Evolutionary conservation across 2,329 filamentous ascomycete genomes (phyloP).

Genomic region (Pseudogymnoascus sp.): DNA sequence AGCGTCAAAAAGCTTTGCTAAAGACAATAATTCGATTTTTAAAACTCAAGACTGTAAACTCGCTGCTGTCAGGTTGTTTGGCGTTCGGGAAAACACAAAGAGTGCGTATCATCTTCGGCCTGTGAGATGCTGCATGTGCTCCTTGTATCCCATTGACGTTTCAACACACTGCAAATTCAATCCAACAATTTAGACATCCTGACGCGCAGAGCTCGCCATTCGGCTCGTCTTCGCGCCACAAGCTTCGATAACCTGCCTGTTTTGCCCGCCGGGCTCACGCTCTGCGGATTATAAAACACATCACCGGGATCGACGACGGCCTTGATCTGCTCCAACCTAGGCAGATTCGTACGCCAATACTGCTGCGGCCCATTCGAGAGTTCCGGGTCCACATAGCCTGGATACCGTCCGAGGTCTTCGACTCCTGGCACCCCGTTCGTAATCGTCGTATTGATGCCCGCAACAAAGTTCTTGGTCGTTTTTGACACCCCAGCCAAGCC

Average conservation of each 20-base stretch:
- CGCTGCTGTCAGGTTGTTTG: no score
- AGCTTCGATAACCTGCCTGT: not conserved
- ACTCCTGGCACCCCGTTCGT: conserved; percentile 28
- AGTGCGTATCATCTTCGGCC: no score
- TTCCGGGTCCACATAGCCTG: conserved; percentile 50
- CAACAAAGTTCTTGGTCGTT: conserved; percentile 43
- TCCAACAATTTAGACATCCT: no score
- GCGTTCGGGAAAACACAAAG: no score
- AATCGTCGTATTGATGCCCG: conserved; percentile 41
- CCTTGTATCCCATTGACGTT: no score
- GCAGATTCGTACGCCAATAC: conserved; percentile 49
- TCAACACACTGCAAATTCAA: not conserved
- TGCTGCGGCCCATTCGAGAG: conserved; percentile 34
- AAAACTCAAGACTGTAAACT: no score
- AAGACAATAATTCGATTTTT: no score
- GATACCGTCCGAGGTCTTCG: conserved; percentile 44
- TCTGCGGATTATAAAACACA: conserved; percentile 48
- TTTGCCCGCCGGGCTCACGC: not conserved
- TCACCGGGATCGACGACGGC: conserved; percentile 43
- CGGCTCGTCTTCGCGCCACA: not conserved
- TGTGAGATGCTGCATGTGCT: no score
- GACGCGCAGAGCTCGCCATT: not conserved
- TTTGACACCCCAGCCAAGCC: conserved; percentile 38
- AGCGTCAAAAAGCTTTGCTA: no score
- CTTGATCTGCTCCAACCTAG: conserved; percentile 42